Evolutionary conservation across 305 asterid genomes (phyloP).

Genomic region (Fraxinus velutina): DNA sequence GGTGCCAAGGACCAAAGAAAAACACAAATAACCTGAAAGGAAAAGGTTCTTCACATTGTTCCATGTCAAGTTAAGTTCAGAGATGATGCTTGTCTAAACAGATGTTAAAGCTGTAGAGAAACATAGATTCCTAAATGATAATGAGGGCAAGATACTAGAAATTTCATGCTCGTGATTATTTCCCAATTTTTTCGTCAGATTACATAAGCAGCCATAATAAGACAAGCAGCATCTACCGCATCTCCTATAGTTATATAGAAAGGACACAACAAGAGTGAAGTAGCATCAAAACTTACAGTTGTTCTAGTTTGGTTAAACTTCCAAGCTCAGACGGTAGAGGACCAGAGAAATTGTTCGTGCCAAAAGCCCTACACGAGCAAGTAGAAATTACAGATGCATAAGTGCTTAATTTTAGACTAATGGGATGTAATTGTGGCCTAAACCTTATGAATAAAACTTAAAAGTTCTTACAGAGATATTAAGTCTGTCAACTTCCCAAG

Average conservation of each 20-base stretch:
- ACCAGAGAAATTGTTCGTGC: constrained; percentile 75
- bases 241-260: neutral
- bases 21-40: neutral
- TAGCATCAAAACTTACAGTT: constrained; percentile 47
- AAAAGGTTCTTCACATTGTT: neutral
- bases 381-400: neutral
- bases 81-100: neutral
- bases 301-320: constrained; percentile 41
- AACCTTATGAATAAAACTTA: constrained; percentile 9
- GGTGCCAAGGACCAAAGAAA: neutral
- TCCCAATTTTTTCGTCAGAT: neutral
- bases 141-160: neutral
- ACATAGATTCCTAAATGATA: neutral
- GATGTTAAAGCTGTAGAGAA: neutral
- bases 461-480: constrained; percentile 50
- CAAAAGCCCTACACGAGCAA: constrained; percentile 39
- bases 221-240: neutral
- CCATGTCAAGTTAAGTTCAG: neutral
- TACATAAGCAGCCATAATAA: neutral
- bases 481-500: constrained; percentile 68
- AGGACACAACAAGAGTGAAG: neutral
- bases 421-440: neutral
- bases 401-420: neutral
- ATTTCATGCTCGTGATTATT: neutral
- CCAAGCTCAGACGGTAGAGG: constrained; percentile 72